These are phyloP conservation scores for Plectosphaerella cucumerina DNA, from an alignment of 2,329 filamentous ascomycete genomes.

Conservation along the genomic window DNA sequence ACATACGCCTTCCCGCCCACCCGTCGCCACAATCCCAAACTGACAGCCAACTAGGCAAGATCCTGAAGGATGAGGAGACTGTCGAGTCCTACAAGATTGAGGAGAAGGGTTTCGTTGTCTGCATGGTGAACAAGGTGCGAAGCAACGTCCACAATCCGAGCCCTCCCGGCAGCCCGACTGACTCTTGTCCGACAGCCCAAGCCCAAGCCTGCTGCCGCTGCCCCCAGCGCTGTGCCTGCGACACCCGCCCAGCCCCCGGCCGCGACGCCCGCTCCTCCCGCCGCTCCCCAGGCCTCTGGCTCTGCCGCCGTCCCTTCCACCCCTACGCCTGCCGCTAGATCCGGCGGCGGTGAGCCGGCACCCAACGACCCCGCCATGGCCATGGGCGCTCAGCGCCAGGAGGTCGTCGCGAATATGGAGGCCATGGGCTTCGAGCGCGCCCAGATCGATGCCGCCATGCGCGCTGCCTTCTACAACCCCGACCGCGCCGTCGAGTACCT, in stretches of 20 bases:
- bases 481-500: slow-evolving; percentile 97
- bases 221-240: slow-evolving; percentile 54
- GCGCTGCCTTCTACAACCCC: slow-evolving; percentile 94
- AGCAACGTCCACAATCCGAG: neutral
- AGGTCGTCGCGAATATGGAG: slow-evolving; percentile 89
- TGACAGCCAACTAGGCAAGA: slow-evolving; percentile 67
- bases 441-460: slow-evolving; percentile 90
- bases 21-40: slow-evolving; percentile 14
- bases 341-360: slow-evolving; percentile 41
- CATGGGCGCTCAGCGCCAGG: slow-evolving; percentile 76
- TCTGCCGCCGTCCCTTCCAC: slow-evolving; percentile 46
- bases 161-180: slow-evolving; percentile 1
- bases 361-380: slow-evolving; percentile 70
- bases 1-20: slow-evolving; percentile 26
- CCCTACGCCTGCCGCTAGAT: slow-evolving; percentile 49
- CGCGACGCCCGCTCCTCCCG: slow-evolving; percentile 45
- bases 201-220: slow-evolving; percentile 62
- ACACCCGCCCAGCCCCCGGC: slow-evolving; percentile 56
- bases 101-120: slow-evolving; percentile 99
- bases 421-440: slow-evolving; percentile 90
- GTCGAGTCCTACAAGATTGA: slow-evolving; percentile 97
- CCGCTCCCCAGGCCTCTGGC: slow-evolving; percentile 40
- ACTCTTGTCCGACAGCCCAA: slow-evolving; percentile 29
- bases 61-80: slow-evolving; percentile 94
- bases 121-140: slow-evolving; percentile 92